Evolutionary conservation across 2,329 filamentous ascomycete genomes (phyloP), one percentile per base, ranked within the genome.

Genomic region (Alternaria arborescens): DNA sequence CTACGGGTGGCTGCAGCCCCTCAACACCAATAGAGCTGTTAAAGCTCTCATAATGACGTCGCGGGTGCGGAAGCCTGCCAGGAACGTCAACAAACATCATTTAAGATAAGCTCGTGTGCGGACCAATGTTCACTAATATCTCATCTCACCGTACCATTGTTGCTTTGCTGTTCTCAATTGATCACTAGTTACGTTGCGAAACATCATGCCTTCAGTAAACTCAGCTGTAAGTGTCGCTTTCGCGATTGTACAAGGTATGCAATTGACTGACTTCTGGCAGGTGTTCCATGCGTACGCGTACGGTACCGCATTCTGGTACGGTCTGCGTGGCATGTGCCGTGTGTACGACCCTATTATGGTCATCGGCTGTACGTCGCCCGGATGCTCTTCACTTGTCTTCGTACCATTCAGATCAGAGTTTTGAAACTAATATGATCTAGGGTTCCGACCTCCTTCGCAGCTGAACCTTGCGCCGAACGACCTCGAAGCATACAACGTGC

Each of bases 291-390:
- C 70, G 22, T 72, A 72, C 36, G 60, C 64, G 11, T 72, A 72
- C 48, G 68, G 70, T 50, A 72, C 70, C 8, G 68, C 70, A 10
- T 71, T 72, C 51, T 72, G 70, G 70, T 72, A 72, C 32, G 65
- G 62, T 24, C 61, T 72, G 16, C 68, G 70, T 26, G 70, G 70
- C 32, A 36, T 61, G 11, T 72, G 70, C n/a, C 68, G 70, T 11
- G 60, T 70, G 10, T 72, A 69, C 51, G 68, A 71, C 53, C 65
- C 70, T 5, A 30, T 66, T n/a, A 72, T 71, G 70, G 70, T 72
- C 5, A 61, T 64, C 11, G 68, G 67, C 26, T 71, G 68, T 70
- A 62, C 22, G 62, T 65, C 10, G 14, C 20, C 3, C 26, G 18
- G 16, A 34, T 12, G 3, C 3, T 24, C 1, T 20, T 24, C 22